A percentile compares a stretch with the other conserved stretches of the same genome.
These are phyloP conservation scores for Macroventuria anomochaeta DNA, from an alignment of 2,329 filamentous ascomycete species.

Conservation along the genomic window DNA sequence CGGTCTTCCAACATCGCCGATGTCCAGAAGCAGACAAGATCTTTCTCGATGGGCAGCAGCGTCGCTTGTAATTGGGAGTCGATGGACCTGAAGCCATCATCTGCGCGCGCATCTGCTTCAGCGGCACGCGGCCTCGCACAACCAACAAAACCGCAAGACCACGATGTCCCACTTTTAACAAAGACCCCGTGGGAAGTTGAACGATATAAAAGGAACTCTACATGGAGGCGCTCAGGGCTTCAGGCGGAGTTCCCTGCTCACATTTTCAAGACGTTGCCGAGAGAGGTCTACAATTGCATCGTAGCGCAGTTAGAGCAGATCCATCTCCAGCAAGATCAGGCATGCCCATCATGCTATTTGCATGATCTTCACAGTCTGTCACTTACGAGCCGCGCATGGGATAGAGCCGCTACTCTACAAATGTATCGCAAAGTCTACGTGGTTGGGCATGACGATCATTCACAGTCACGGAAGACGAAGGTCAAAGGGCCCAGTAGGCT, in stretches of 20 bases:
- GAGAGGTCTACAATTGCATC: slow-evolving; percentile 63
- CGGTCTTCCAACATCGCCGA: not conserved
- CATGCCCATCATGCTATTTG: slow-evolving; percentile 62
- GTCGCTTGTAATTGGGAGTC: not conserved
- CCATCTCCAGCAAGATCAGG: slow-evolving; percentile 45
- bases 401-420: slow-evolving; percentile 57
- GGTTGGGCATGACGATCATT: slow-evolving; percentile 51
- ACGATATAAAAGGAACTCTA: slow-evolving; percentile 39
- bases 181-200: slow-evolving; percentile 51
- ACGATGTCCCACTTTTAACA: slow-evolving; percentile 32
- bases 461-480: slow-evolving; percentile 47
- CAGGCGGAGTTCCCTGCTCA: slow-evolving; percentile 30
- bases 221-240: slow-evolving; percentile 36
- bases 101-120: not conserved
- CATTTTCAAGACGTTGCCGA: slow-evolving; percentile 57
- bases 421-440: slow-evolving; percentile 58
- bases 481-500: slow-evolving; percentile 59
- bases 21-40: not conserved
- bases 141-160: slow-evolving; percentile 10
- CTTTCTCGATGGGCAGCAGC: not conserved
- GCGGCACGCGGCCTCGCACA: too few species aligned
- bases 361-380: slow-evolving; percentile 61
- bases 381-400: slow-evolving; percentile 63
- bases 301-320: slow-evolving; percentile 57
- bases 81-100: not conserved